Base-by-base conservation (phyloP, 805 yeast species). In the Grigorovia transvaalensis region DNA sequence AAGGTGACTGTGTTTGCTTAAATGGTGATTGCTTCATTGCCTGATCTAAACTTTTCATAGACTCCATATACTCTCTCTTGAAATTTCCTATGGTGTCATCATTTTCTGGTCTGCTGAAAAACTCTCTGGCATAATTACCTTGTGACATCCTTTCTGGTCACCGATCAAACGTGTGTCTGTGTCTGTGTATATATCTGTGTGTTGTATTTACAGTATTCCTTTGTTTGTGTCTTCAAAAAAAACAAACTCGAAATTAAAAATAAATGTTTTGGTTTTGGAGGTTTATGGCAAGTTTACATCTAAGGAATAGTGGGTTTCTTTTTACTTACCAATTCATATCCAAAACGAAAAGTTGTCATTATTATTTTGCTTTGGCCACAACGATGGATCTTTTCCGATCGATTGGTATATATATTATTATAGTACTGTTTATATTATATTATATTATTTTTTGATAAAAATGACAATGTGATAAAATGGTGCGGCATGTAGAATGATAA, bases 1-100 rank as follows among this genome's bases (percentile, higher is more conserved):
- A 5, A 33, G 38, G 38, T 33, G 38, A 33, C 27, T 23, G 27
- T 23, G 27, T 23, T 33, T 33, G 38, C 8, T 33, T 33, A 4
- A 33, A 33, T 11, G 38, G 38, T 33, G 38, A 33, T 33, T 33
- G 38, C 15, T 13, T 33, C 47, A 49, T 44, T 2, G 47, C 51
- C 43, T 44, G 17, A n/a, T 49, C 17, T n/a, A 52, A 49, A 40
- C 58, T 59, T 50, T 58, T 56, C 57, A 58, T 65, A 13, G 65
- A 62, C 15, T 59, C 61, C 51, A 61, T 51, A 45, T 62, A 64
- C 48, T 65, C 63, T 45, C 58, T 58, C 46, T 65, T 59, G 9
- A 65, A 58, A 48, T 58, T 61, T 48, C 59, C 62, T 20, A 65
- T 49, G 12, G 69, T 64, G 47, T 65, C 69, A 52, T 65, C 68